phyloP scores from a whole-genome alignment of 2,329 filamentous ascomycete genomes.

The Coniochaeta ligniaria region DNA sequence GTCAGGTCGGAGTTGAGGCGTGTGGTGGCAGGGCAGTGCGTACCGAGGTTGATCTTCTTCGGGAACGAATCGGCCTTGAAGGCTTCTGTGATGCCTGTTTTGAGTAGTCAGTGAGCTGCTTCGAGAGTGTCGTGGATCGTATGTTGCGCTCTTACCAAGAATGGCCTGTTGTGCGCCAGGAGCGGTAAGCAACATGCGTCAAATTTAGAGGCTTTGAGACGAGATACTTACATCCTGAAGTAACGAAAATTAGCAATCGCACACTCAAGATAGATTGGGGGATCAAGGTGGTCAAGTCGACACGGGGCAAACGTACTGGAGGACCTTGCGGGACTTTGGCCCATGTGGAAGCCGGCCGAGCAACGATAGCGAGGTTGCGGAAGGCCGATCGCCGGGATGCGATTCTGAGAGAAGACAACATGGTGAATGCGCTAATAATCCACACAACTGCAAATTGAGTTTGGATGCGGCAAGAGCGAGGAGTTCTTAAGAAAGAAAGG shows the following conservation, averaged over 20 bases:
- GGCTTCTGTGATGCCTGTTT: constrained; percentile 82
- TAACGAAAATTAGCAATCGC: constrained; percentile 9
- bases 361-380: constrained; percentile 31
- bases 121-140: not conserved
- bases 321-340: constrained; percentile 86
- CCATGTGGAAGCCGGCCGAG: constrained; percentile 72
- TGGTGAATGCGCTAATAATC: constrained; percentile 17
- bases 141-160: constrained; percentile 50
- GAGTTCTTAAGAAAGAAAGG: not conserved
- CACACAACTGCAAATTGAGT: not conserved
- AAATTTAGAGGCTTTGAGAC: not conserved
- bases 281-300: not conserved
- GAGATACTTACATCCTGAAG: constrained; percentile 14
- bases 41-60: constrained; percentile 97
- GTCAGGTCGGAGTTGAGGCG: not conserved
- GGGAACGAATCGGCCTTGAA: constrained; percentile 94
- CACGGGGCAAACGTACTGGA: constrained; percentile 58
- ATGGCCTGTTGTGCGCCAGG: constrained; percentile 51
- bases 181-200: constrained; percentile 9
- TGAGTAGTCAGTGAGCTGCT: not conserved
- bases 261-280: not conserved
- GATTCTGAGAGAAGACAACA: constrained; percentile 50
- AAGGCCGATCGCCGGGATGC: constrained; percentile 41
- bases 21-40: constrained; percentile 17
- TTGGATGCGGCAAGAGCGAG: not conserved